Evolutionary conservation across 2,329 filamentous ascomycete genomes (phyloP), one percentile per base, ranked within the genome.

Genomic region (Diplodia sapinea): DNA sequence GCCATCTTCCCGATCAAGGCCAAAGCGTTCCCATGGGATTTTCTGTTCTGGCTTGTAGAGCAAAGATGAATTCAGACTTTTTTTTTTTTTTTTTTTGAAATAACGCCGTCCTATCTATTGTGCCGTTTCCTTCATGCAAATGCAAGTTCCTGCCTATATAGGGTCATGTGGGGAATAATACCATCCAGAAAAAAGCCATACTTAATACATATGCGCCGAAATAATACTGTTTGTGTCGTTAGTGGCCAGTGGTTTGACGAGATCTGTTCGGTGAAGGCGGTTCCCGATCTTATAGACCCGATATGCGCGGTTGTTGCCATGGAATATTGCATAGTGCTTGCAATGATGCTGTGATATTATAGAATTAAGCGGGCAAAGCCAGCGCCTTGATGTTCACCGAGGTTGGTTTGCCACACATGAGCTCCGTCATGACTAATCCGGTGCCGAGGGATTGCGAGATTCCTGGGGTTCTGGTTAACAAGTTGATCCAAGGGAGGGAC

Each of bases 341-440:
- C 47, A 13, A 6, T 49, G 11, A 23, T 23, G 26, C 49, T 33
- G 57, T n/a, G 8, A 17, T 12, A 23, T 59, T 15, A 15, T n/a
- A 17, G 29, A 17, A 40, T 52, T 47, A 67, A 17, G 15, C 31
- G 15, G 65, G 65, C 33, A 84, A 66, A 0, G 78, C 82, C 70
- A 91, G 74, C 1, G 79, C 76, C 62, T 81, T 82, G 17, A 93
- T 79, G 79, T 91, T 86, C 1, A 84, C 88, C 70, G 86, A 89
- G 62, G 85, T 78, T 69, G 79, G 75, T 69, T 82, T 79, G 1
- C 87, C 88, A 72, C 86, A 83, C 51, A 92, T 83, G 84, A 93
- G 82, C 79, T 93, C 90, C 12, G 89, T 85, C 79, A 93, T 80
- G 6, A 92, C 87, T 71, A 86, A 85, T 0, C 91, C 91, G 0